Conservation (phyloP, 352 stramenopile genomes). For the Chrysophaeum taylorii region DNA sequence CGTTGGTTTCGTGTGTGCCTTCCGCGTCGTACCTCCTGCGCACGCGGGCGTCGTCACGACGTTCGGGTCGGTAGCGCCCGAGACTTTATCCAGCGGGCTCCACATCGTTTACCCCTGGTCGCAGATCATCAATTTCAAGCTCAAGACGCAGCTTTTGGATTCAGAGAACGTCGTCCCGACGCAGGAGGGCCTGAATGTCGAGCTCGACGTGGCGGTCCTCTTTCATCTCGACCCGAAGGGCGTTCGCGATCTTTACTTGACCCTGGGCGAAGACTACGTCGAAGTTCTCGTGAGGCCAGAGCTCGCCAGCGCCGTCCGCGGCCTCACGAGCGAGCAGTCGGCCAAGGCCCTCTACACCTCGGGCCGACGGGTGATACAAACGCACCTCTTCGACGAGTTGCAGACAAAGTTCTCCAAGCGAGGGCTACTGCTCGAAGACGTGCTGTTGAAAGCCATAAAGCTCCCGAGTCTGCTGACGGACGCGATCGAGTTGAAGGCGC, state of each 20-base stretch:
- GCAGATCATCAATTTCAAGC: constrained; percentile 24
- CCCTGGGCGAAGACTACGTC: constrained; percentile 32
- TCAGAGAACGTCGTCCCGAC: constrained; percentile 34
- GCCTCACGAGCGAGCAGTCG: constrained; percentile 33
- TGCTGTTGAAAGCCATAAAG: constrained; percentile 32
- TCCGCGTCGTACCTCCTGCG: not conserved
- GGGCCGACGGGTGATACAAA: constrained; percentile 29
- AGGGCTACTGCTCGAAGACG: constrained; percentile 35
- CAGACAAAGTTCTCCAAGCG: constrained; percentile 23
- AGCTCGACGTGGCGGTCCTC: constrained; percentile 20
- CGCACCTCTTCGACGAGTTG: constrained; percentile 24
- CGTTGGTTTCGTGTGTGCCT: too few relatives aligned
- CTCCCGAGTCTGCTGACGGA: constrained; percentile 25
- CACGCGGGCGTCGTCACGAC: not conserved
- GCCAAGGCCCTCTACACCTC: constrained; percentile 38
- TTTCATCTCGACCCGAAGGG: constrained; percentile 28
- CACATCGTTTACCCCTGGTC: constrained; percentile 31
- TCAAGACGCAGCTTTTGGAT: constrained; percentile 36
- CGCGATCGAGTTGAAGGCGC: constrained; percentile 35
- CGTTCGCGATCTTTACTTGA: constrained; percentile 26
- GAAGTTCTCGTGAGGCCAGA: constrained; percentile 31
- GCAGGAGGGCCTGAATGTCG: constrained; percentile 27
- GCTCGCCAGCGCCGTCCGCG: constrained; percentile 31
- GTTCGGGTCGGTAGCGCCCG: not conserved
- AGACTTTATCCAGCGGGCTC: not conserved